A percentile compares a stretch with the other conserved stretches of the same genome.
These are phyloP conservation scores for Fragosphaeria purpurea DNA, from an alignment of 2,329 filamentous ascomycete genomes.

Conservation along the genomic window DNA sequence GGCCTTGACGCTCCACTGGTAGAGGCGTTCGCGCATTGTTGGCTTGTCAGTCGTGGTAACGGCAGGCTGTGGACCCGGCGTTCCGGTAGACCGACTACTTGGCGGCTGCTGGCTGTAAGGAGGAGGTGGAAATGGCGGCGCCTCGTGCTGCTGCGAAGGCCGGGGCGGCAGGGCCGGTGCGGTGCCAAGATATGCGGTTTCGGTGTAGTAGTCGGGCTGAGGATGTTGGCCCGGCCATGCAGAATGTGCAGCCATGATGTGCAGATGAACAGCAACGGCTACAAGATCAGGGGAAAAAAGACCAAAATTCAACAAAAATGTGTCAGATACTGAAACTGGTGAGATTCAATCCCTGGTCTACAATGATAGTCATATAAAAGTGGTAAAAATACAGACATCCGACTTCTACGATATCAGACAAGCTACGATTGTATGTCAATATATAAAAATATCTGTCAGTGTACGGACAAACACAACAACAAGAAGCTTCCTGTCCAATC, in stretches of 20 bases:
- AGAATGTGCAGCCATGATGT: not conserved
- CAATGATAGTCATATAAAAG: no score
- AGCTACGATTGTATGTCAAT: no score
- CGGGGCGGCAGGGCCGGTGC: constrained; percentile 1
- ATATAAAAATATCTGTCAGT: not conserved
- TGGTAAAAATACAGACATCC: no score
- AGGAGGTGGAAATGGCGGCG: constrained; percentile 4
- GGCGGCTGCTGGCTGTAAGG: no score
- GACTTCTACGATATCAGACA: no score
- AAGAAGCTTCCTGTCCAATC: not conserved
- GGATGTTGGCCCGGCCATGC: not conserved
- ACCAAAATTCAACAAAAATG: no score
- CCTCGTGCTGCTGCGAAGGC: not conserved
- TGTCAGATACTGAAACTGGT: no score
- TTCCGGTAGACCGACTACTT: no score
- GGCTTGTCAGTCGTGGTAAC: constrained; percentile 3
- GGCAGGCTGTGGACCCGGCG: no score
- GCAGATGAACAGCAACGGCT: no score
- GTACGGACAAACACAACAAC: not conserved
- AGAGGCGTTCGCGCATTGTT: constrained; percentile 15
- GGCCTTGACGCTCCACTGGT: constrained; percentile 17
- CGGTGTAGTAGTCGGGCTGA: not conserved
- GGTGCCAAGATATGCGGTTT: not conserved
- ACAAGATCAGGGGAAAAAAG: no score
- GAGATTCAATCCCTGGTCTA: no score